phyloP scores from a whole-genome alignment of 139 green algal species.

The Coelastrella sp. region DNA sequence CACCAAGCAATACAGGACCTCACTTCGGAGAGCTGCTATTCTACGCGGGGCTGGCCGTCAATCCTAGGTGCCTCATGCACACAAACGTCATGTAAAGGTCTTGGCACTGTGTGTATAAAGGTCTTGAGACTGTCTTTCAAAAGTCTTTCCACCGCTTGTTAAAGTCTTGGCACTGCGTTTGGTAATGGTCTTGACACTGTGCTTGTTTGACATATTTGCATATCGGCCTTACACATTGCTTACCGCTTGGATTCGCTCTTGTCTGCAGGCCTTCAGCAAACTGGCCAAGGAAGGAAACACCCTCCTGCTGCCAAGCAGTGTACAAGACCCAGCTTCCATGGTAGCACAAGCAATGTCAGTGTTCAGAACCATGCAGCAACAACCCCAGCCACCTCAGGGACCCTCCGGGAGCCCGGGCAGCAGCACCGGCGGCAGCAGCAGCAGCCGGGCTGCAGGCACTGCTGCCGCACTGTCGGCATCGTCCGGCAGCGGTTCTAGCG shows the following conservation, averaged over 20 bases:
- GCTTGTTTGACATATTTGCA: too few species aligned
- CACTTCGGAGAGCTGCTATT: too few species aligned
- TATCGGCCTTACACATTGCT: not conserved
- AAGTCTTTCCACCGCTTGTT: too few species aligned
- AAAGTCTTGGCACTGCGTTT: too few species aligned
- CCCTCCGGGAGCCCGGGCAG: not conserved
- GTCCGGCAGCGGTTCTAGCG: not conserved
- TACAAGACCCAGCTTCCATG: conserved; percentile 85
- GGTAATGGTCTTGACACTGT: too few species aligned
- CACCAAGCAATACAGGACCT: too few species aligned
- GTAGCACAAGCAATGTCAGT: conserved; percentile 86
- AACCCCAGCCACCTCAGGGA: conserved; percentile 29
- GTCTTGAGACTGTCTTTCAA: too few species aligned
- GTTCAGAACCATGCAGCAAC: conserved; percentile 61
- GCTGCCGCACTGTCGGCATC: not conserved
- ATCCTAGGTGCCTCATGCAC: too few species aligned
- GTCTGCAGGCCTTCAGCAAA: conserved; percentile 81
- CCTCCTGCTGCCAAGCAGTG: conserved; percentile 87
- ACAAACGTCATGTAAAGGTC: too few species aligned
- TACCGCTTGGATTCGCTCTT: not conserved
- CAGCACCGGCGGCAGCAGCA: conserved; percentile 17
- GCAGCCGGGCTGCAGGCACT: not conserved
- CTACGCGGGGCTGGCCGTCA: too few species aligned
- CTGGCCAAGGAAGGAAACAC: conserved; percentile 94
- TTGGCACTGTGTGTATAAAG: too few species aligned